phyloP scores from a whole-genome alignment of 768 basidiomycete genomes.

The Leccinum boreale region DNA sequence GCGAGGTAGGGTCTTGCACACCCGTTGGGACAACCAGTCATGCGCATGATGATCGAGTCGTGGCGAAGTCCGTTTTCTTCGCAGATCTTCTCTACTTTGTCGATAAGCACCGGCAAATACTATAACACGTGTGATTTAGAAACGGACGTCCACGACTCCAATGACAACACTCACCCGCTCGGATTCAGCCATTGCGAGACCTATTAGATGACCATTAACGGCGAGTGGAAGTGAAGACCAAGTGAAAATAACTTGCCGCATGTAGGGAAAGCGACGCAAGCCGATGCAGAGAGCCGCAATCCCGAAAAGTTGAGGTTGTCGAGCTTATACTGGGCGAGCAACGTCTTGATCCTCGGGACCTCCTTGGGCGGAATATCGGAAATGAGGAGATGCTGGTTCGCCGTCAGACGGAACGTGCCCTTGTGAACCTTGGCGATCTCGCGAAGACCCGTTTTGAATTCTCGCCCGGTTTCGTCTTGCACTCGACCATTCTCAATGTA shows the following conservation, averaged over 20 bases:
- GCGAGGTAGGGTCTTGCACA: constrained; percentile 93
- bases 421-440: constrained; percentile 95
- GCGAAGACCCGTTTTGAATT: constrained; percentile 89
- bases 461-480: constrained; percentile 85
- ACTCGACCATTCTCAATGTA: constrained; percentile 98
- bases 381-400: constrained; percentile 92
- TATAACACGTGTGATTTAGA: constrained; percentile 40
- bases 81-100: constrained; percentile 93
- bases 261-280: constrained; percentile 97
- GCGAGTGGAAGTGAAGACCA: background rate
- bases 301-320: constrained; percentile 82
- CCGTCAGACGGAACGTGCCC: constrained; percentile 88
- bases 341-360: constrained; percentile 68
- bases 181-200: constrained; percentile 77
- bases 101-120: constrained; percentile 90
- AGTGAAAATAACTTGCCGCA: constrained; percentile 50
- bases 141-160: constrained; percentile 14
- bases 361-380: constrained; percentile 78
- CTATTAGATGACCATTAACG: constrained; percentile 24
- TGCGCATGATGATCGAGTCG: constrained; percentile 96
- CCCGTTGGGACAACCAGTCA: constrained; percentile 96
- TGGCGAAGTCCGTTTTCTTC: constrained; percentile 92
- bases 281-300: constrained; percentile 84
- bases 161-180: constrained; percentile 47
- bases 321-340: constrained; percentile 83